Evolutionary conservation across 202 grass and related monocot genomes (phyloP).

Genomic region (Elaeis oleifera): DNA sequence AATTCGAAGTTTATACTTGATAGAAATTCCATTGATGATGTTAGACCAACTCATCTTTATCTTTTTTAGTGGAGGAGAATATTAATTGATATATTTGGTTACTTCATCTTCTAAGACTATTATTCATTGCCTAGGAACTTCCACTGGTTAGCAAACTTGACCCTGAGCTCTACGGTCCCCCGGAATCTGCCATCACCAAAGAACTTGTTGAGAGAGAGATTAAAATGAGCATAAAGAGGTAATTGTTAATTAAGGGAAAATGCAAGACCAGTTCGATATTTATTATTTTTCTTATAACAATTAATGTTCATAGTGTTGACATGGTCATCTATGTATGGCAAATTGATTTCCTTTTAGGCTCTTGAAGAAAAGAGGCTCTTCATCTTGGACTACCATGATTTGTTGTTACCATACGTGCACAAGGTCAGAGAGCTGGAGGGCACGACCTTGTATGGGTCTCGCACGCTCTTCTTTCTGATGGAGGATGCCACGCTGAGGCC

Average conservation of each 20-base stretch:
- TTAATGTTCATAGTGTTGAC: no score
- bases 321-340: no score
- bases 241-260: background rate
- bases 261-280: no score
- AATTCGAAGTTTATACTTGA: no score
- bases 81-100: no score
- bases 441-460: conserved; percentile 65
- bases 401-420: conserved; percentile 66
- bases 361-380: conserved; percentile 46
- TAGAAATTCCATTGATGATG: no score
- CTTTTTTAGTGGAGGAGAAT: no score
- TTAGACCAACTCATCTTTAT: no score
- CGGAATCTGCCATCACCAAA: conserved; percentile 59
- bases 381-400: conserved; percentile 75
- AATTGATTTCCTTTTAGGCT: conserved; percentile 21
- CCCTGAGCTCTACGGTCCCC: conserved; percentile 47
- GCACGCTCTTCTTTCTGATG: conserved; percentile 65
- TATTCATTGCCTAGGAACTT: conserved; percentile 32
- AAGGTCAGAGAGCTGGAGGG: conserved; percentile 40
- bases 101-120: background rate
- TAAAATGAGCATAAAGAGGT: conserved; percentile 50
- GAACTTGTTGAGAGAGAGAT: conserved; percentile 48
- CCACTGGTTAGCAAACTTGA: conserved; percentile 72
- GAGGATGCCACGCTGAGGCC: conserved; percentile 49
- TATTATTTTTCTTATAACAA: no score